phyloP scores from a whole-genome alignment of 208 protist species.

The Acanthamoeba culbertsoni region DNA sequence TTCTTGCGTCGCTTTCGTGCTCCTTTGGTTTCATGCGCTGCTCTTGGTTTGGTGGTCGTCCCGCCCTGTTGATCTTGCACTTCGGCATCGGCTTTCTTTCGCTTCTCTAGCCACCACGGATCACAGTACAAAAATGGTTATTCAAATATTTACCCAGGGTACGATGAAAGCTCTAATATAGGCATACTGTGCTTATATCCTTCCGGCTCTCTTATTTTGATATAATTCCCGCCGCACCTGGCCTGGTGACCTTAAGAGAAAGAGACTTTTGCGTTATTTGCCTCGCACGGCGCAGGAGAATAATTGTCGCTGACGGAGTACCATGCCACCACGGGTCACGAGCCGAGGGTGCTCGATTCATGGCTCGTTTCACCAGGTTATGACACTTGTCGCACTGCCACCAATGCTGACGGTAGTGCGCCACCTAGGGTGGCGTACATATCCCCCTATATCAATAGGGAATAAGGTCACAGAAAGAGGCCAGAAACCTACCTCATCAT shows the following conservation, averaged over 20 bases:
- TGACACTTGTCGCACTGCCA: slow-evolving; percentile 62
- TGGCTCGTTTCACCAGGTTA: slow-evolving; percentile 49
- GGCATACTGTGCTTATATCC: background rate
- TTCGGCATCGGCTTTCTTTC: no score
- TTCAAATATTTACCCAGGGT: no score
- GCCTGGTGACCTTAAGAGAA: background rate
- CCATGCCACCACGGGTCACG: slow-evolving; percentile 20
- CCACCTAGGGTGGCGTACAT: background rate
- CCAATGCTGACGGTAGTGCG: slow-evolving; percentile 49
- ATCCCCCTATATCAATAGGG: background rate
- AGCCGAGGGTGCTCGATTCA: slow-evolving; percentile 18
- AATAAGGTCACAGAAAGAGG: background rate
- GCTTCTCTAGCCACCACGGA: background rate
- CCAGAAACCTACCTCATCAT: slow-evolving; percentile 20
- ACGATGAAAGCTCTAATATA: no score
- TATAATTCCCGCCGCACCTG: slow-evolving; percentile 30
- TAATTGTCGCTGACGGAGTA: background rate
- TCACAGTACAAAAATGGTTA: no score
- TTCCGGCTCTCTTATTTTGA: slow-evolving; percentile 51
- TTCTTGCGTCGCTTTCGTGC: background rate
- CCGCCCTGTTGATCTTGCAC: no score
- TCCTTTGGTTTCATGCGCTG: background rate
- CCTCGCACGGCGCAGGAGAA: background rate
- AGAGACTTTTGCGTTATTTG: background rate
- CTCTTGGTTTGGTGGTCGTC: no score